These are phyloP conservation scores for Naegleria lovaniensis DNA, from an alignment of 208 protist genomes.

Conservation along the genomic window DNA sequence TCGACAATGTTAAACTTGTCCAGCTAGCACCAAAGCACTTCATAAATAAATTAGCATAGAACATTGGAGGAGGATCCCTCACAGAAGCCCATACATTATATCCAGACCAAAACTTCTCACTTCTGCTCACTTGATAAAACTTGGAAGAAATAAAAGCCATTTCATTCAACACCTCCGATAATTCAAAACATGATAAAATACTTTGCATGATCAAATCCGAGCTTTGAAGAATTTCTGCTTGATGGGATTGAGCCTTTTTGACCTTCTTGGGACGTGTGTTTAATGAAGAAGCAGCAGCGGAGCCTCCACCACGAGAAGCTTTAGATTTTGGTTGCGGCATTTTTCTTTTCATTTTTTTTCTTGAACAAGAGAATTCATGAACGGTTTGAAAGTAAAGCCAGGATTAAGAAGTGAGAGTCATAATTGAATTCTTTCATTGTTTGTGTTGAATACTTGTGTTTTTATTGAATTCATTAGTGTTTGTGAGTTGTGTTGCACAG, in stretches of 20 bases:
- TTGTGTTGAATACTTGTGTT: no score
- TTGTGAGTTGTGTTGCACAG: no score
- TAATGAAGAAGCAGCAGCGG: neutral
- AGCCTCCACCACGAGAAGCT: neutral
- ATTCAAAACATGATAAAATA: neutral
- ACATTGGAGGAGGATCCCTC: neutral
- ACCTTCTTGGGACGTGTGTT: neutral
- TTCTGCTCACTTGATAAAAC: neutral
- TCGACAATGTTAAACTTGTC: neutral
- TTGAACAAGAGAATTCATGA: no score
- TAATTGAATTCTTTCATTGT: no score
- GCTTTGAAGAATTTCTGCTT: neutral
- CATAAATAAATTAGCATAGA: neutral
- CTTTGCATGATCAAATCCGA: neutral
- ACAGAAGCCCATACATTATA: neutral
- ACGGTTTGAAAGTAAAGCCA: no score
- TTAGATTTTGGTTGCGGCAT: neutral
- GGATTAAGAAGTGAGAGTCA: no score
- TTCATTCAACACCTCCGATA: neutral
- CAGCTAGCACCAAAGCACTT: neutral
- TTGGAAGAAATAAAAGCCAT: neutral
- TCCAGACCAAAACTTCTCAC: neutral
- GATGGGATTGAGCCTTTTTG: neutral
- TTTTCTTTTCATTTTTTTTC: neutral
- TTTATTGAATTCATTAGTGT: no score